phyloP scores from a whole-genome alignment of 352 stramenopile species.

The Phytopythium boreale region DNA sequence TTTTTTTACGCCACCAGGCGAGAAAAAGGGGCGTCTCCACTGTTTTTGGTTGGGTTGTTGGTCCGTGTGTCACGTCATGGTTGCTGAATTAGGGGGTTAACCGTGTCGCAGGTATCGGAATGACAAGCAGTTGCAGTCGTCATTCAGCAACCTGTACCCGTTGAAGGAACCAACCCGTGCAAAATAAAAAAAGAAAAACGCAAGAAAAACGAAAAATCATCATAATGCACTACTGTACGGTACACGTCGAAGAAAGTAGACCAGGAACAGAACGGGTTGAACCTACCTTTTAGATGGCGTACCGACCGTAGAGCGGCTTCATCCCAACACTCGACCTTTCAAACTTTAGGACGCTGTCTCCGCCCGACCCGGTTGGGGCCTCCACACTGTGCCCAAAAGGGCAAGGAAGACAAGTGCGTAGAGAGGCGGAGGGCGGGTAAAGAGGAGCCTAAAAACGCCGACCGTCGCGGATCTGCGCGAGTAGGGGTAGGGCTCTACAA shows the following conservation, averaged over 20 bases:
- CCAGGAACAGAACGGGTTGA: background rate
- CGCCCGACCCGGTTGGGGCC: too few relatives aligned
- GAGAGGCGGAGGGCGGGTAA: background rate
- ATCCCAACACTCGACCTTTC: too few relatives aligned
- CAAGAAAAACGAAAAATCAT: background rate
- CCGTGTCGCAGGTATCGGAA: too few relatives aligned
- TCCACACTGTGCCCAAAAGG: too few relatives aligned
- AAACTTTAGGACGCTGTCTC: too few relatives aligned
- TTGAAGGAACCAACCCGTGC: background rate
- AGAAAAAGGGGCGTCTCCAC: background rate
- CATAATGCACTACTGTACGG: too few relatives aligned
- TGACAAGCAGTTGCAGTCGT: constrained; percentile 2
- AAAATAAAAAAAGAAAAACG: background rate
- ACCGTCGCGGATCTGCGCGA: background rate
- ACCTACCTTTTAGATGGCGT: too few relatives aligned
- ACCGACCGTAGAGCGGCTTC: too few relatives aligned
- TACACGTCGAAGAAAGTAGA: too few relatives aligned
- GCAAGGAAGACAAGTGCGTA: background rate
- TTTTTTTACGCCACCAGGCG: constrained; percentile 1
- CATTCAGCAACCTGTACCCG: constrained; percentile 4
- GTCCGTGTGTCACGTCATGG: constrained; percentile 47
- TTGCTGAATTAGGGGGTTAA: constrained; percentile 1
- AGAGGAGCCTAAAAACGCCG: background rate
- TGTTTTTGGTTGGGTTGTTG: constrained; percentile 12
- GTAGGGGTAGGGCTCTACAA: background rate